Evolutionary conservation across 805 yeast genomes (phyloP).

Genomic region (Torulaspora delbrueckii): DNA sequence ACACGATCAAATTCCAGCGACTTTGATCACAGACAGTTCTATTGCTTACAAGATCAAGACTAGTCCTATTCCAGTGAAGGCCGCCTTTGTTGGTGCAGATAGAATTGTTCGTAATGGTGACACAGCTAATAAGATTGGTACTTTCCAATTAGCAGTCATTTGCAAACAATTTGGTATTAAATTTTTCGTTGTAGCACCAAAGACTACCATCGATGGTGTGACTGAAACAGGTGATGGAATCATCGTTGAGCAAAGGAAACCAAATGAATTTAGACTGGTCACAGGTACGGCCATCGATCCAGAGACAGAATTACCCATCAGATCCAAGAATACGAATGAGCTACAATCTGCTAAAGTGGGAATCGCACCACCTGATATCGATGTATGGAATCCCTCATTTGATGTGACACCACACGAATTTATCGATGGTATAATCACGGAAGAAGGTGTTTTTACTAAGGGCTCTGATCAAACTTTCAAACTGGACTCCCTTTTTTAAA

Average conservation of each 20-base stretch:
- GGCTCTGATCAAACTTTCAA: conserved; percentile 47
- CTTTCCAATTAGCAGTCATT: conserved; percentile 81
- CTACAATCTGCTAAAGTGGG: conserved; percentile 52
- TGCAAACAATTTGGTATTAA: conserved; percentile 59
- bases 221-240: conserved; percentile 69
- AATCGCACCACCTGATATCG: conserved; percentile 77
- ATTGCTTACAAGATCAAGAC: conserved; percentile 64
- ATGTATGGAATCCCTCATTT: conserved; percentile 95
- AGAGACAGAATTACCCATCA: conserved; percentile 22
- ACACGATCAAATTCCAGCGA: conserved; percentile 81
- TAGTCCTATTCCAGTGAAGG: conserved; percentile 61
- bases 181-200: conserved; percentile 93
- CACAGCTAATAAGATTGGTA: conserved; percentile 94
- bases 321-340: conserved; percentile 25
- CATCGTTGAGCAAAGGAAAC: conserved; percentile 82
- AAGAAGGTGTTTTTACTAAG: conserved; percentile 56
- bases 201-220: conserved; percentile 74
- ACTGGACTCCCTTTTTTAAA: conserved; percentile 31
- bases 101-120: conserved; percentile 91
- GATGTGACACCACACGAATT: conserved; percentile 83
- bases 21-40: conserved; percentile 88
- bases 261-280: conserved; percentile 69
- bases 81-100: conserved; percentile 92
- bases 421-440: conserved; percentile 89
- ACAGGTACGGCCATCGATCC: conserved; percentile 56